These are phyloP conservation scores for Sutorius australiensis DNA, from an alignment of 768 basidiomycete species.

Conservation along the genomic window DNA sequence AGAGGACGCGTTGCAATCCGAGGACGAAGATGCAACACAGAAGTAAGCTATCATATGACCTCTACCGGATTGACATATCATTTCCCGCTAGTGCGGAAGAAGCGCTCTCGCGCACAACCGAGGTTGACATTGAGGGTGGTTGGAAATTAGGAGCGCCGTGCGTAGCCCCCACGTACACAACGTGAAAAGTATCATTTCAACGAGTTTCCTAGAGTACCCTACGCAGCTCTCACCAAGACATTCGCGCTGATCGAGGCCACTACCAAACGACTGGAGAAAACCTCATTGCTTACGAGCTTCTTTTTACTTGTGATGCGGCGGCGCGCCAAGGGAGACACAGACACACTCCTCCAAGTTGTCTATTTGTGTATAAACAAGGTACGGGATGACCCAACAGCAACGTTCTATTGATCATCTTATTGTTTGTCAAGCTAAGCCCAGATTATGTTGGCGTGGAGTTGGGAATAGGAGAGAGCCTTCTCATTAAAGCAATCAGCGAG, in stretches of 20 bases:
- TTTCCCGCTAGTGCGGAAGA: conserved; percentile 55
- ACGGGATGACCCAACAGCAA: conserved; percentile 22
- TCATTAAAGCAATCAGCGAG: conserved; percentile 93
- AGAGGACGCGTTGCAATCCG: conserved; percentile 41
- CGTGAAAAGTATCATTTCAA: not conserved
- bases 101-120: conserved; percentile 52
- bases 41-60: conserved; percentile 40
- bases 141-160: conserved; percentile 87
- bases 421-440: conserved; percentile 67
- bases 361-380: conserved; percentile 98
- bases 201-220: conserved; percentile 67
- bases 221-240: conserved; percentile 84
- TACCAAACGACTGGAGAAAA: conserved; percentile 94
- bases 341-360: conserved; percentile 80
- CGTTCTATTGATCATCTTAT: not conserved
- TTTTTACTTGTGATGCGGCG: conserved; percentile 86
- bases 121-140: conserved; percentile 75
- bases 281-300: conserved; percentile 81
- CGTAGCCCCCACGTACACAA: conserved; percentile 30
- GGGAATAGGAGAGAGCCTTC: conserved; percentile 91
- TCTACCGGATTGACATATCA: conserved; percentile 1
- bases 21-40: conserved; percentile 55
- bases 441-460: conserved; percentile 95
- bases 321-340: conserved; percentile 68
- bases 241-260: conserved; percentile 91